A percentile compares a stretch with the other conserved stretches of the same genome.
Evolutionary conservation across 78 protist species (phyloP).

Genomic region (Dictyostelium capitatum): DNA sequence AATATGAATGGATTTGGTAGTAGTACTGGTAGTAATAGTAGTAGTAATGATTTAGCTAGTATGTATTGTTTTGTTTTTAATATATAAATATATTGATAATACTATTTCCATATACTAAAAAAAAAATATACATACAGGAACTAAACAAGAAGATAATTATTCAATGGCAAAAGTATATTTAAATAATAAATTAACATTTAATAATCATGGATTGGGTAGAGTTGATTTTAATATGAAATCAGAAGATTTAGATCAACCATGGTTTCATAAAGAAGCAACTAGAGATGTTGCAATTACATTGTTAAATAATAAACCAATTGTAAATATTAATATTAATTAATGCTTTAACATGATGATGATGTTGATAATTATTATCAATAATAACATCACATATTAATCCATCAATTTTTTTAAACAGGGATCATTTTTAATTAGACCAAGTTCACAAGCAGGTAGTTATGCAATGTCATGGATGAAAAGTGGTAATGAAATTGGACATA

Average conservation of each 20-base stretch:
- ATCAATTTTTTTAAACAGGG: constrained; percentile 19
- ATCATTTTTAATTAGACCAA: constrained; percentile 79
- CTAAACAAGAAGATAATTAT: constrained; percentile 18
- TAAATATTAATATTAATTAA: background rate
- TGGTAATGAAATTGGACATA: constrained; percentile 68
- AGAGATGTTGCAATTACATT: constrained; percentile 70
- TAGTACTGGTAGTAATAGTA: background rate
- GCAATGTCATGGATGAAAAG: constrained; percentile 80
- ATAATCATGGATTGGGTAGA: constrained; percentile 63
- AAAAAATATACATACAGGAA: background rate
- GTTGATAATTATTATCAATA: too few relatives aligned
- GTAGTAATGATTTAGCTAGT: background rate
- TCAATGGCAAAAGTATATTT: constrained; percentile 69
- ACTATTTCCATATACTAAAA: too few relatives aligned
- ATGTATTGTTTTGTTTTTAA: background rate
- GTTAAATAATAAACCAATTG: constrained; percentile 55
- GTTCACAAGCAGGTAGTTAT: constrained; percentile 81
- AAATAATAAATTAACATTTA: constrained; percentile 29
- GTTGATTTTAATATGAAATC: constrained; percentile 77
- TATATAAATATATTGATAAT: background rate
- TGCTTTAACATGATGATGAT: background rate
- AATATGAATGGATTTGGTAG: background rate
- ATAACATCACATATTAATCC: too few relatives aligned
- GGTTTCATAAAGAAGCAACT: constrained; percentile 81
- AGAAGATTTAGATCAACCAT: constrained; percentile 67